A percentile compares a stretch with the other conserved stretches of the same genome.
These are phyloP conservation scores for Aphanomyces cochlioides DNA, from an alignment of 352 stramenopile species.

Conservation along the genomic window DNA sequence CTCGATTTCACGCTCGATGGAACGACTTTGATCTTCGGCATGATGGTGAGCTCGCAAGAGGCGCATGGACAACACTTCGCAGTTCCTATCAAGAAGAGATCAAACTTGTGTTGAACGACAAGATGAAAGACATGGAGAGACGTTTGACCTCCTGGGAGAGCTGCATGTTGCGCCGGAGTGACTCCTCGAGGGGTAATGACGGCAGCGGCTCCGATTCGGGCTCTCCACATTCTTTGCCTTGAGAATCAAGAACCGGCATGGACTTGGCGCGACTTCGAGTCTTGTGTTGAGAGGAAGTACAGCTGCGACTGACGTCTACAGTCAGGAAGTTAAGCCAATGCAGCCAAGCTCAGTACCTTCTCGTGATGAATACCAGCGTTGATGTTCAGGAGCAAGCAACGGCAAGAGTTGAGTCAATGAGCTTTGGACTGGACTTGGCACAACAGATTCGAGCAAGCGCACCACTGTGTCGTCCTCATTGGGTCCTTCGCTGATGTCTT, in stretches of 20 bases:
- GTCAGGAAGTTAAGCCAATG: not conserved
- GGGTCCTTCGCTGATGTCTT: not conserved
- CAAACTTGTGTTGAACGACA: not conserved
- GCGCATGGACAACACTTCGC: not conserved
- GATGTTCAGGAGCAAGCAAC: not conserved
- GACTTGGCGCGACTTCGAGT: not conserved
- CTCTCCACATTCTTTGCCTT: not conserved
- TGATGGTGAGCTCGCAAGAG: constrained; percentile 6
- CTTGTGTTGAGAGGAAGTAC: too few relatives aligned
- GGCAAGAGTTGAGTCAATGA: not conserved
- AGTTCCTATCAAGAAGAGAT: not conserved
- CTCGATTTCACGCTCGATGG: not conserved
- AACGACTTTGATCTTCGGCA: not conserved
- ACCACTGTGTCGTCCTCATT: not conserved
- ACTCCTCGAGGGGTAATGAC: not conserved
- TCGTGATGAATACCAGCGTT: not conserved
- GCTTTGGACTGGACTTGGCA: not conserved
- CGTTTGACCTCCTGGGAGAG: constrained; percentile 1
- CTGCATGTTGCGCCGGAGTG: constrained; percentile 12
- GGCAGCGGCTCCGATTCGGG: not conserved
- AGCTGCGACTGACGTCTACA: not conserved
- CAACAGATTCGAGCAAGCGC: not conserved
- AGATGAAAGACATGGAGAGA: constrained; percentile 3
- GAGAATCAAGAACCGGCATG: not conserved
- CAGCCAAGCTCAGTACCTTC: not conserved